Evolutionary conservation across 371 early-diverging fungal species (phyloP).

Genomic region (Quaeritorhiza haematococci): DNA sequence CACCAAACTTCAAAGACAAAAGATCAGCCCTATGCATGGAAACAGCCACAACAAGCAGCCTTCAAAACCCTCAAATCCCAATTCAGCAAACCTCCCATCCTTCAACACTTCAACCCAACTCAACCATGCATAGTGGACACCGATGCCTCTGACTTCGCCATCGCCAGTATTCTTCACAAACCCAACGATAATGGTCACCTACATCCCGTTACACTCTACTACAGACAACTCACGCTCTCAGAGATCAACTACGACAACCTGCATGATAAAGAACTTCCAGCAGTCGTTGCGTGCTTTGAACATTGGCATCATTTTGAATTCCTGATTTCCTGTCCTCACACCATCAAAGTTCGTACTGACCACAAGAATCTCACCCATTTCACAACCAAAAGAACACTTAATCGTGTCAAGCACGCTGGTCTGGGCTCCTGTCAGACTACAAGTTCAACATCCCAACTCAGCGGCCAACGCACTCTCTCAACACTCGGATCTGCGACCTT

Average conservation of each 20-base stretch:
- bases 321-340: too few relatives aligned
- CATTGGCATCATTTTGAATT: too few relatives aligned
- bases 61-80: slow-evolving; percentile 36
- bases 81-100: slow-evolving; percentile 29
- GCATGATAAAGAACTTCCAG: slow-evolving; percentile 49
- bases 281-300: slow-evolving; percentile 34
- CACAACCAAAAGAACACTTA: too few relatives aligned
- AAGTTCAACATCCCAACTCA: too few relatives aligned
- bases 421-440: too few relatives aligned
- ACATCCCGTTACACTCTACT: slow-evolving; percentile 39
- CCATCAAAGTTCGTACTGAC: too few relatives aligned
- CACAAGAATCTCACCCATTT: too few relatives aligned
- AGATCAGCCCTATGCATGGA: slow-evolving; percentile 32
- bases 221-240: slow-evolving; percentile 23
- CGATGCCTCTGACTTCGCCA: slow-evolving; percentile 44
- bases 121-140: slow-evolving; percentile 33
- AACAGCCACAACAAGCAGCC: slow-evolving; percentile 12
- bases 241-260: slow-evolving; percentile 43
- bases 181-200: slow-evolving; percentile 7
- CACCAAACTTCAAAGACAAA: slow-evolving; percentile 31
- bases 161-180: slow-evolving; percentile 42
- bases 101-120: slow-evolving; percentile 22
- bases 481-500: too few relatives aligned
- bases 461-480: too few relatives aligned
- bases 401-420: too few relatives aligned